phyloP scores from a whole-genome alignment of 2,329 filamentous ascomycete species.

The Exophiala xenobiotica region DNA sequence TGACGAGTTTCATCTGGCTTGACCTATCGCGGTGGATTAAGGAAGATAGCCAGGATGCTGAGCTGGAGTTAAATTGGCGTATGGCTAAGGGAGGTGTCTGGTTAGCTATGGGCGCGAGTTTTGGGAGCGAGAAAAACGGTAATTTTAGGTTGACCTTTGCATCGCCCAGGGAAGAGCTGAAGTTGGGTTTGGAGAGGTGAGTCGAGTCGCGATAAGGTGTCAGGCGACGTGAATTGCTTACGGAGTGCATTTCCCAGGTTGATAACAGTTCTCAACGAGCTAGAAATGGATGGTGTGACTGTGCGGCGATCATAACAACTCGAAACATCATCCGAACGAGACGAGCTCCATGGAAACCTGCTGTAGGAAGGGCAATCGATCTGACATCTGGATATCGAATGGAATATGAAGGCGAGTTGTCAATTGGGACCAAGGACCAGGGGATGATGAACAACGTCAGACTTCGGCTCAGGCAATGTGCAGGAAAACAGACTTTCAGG shows the following conservation, averaged over 20 bases:
- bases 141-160: slow-evolving; percentile 27
- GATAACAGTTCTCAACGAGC: slow-evolving; percentile 14
- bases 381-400: too few relatives aligned
- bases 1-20: slow-evolving; percentile 26
- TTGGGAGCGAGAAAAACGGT: slow-evolving; percentile 23
- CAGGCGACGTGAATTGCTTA: not conserved
- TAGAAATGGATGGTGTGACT: not conserved
- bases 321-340: too few relatives aligned
- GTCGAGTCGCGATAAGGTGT: not conserved
- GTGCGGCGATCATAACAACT: too few relatives aligned
- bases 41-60: slow-evolving; percentile 17
- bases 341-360: too few relatives aligned
- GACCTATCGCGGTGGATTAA: slow-evolving; percentile 21
- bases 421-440: too few relatives aligned
- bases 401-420: too few relatives aligned
- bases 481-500: too few relatives aligned
- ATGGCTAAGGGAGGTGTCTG: slow-evolving; percentile 24
- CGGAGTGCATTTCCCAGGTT: slow-evolving; percentile 1
- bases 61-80: slow-evolving; percentile 20
- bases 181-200: slow-evolving; percentile 21
- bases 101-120: slow-evolving; percentile 23
- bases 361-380: too few relatives aligned
- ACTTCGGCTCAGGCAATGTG: too few relatives aligned
- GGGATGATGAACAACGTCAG: too few relatives aligned
- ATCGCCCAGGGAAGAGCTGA: slow-evolving; percentile 21